phyloP scores from a whole-genome alignment of 2,329 filamentous ascomycete genomes.

The Penicillium hordei region DNA sequence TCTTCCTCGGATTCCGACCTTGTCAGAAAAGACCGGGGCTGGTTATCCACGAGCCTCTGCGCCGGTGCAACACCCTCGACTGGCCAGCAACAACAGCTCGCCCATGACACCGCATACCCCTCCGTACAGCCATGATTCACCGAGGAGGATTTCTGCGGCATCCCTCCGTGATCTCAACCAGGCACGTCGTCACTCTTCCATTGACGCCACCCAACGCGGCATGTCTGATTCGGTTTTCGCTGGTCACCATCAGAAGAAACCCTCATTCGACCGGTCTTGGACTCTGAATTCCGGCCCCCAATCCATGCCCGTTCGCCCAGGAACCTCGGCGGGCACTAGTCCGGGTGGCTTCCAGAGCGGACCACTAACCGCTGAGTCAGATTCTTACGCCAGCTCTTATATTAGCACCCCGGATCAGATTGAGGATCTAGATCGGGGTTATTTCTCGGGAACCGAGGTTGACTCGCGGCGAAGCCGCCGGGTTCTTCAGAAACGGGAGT shows the following conservation, averaged over 20 bases:
- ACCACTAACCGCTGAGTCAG: slow-evolving; percentile 29
- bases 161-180: slow-evolving; percentile 81
- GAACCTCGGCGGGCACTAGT: slow-evolving; percentile 33
- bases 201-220: slow-evolving; percentile 61
- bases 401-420: slow-evolving; percentile 35
- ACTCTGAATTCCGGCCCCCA: slow-evolving; percentile 48
- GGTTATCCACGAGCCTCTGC: slow-evolving; percentile 28
- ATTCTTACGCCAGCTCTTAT: slow-evolving; percentile 24
- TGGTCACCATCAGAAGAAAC: slow-evolving; percentile 53
- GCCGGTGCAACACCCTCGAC: slow-evolving; percentile 32
- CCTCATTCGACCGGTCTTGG: slow-evolving; percentile 62
- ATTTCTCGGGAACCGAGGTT: slow-evolving; percentile 86
- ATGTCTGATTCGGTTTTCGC: slow-evolving; percentile 30
- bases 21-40: slow-evolving; percentile 36
- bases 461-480: slow-evolving; percentile 71
- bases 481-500: slow-evolving; percentile 71
- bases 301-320: slow-evolving; percentile 34
- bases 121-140: slow-evolving; percentile 42
- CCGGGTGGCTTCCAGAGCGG: slow-evolving; percentile 20
- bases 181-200: slow-evolving; percentile 82
- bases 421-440: slow-evolving; percentile 76
- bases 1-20: slow-evolving; percentile 46
- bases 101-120: slow-evolving; percentile 48
- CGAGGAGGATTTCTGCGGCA: slow-evolving; percentile 69
- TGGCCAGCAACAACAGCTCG: slow-evolving; percentile 41